A percentile compares a stretch with the other conserved stretches of the same genome.
phyloP scores from a whole-genome alignment of 176 grass and related monocot species.

The Oryza glaberrima region DNA sequence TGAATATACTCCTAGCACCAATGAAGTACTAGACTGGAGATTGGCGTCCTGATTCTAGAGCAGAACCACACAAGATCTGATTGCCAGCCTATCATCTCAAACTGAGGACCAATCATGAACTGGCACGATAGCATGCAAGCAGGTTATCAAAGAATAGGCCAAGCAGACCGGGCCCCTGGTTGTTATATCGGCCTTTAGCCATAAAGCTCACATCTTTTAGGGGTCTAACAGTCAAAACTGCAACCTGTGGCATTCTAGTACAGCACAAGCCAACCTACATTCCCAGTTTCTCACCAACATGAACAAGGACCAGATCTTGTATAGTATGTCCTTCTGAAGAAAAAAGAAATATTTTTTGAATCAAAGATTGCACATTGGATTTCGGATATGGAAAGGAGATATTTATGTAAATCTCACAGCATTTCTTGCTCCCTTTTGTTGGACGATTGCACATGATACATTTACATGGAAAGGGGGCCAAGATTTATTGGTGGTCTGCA shows the following conservation, averaged over 20 bases:
- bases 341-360: conserved; percentile 17
- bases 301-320: conserved; percentile 45
- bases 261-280: conserved; percentile 52
- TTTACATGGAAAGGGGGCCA: conserved; percentile 24
- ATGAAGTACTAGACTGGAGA: background rate
- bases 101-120: conserved; percentile 40
- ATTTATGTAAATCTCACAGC: conserved; percentile 35
- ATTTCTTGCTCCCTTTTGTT: conserved; percentile 37
- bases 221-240: conserved; percentile 33
- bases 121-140: conserved; percentile 45
- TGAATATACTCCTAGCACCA: background rate
- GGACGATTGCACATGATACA: conserved; percentile 39
- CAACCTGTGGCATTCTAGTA: conserved; percentile 30
- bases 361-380: background rate
- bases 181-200: conserved; percentile 31
- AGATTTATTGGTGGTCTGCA: conserved; percentile 27
- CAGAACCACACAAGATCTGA: conserved; percentile 13
- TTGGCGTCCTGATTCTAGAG: background rate
- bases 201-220: conserved; percentile 26
- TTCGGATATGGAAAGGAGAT: background rate
- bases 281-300: conserved; percentile 44
- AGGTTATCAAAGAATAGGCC: conserved; percentile 40
- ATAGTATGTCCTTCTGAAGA: conserved; percentile 1
- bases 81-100: conserved; percentile 24
- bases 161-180: conserved; percentile 34